A percentile compares a stretch with the other conserved stretches of the same genome.
Conservation (phyloP, 2,329 filamentous ascomycete species). For the Coniella vitis region DNA sequence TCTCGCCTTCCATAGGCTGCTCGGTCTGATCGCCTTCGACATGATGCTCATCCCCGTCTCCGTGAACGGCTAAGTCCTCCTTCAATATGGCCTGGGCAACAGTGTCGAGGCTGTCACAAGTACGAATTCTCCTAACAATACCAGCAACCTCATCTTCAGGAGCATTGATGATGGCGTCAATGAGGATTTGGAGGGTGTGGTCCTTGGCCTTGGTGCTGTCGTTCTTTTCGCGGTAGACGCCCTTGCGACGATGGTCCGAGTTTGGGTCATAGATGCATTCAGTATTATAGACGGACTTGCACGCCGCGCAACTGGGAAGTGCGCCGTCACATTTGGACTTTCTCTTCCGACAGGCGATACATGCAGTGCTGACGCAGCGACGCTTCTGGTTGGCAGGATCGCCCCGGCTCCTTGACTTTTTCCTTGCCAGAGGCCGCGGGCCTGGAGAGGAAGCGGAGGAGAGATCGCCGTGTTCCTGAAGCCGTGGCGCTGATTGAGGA, state of each 20-base stretch:
- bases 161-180: slow-evolving; percentile 88
- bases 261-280: slow-evolving; percentile 93
- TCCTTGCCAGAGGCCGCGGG: slow-evolving; percentile 28
- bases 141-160: slow-evolving; percentile 77
- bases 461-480: neutral
- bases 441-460: neutral
- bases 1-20: slow-evolving; percentile 53
- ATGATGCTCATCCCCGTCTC: slow-evolving; percentile 32
- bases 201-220: slow-evolving; percentile 82
- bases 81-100: slow-evolving; percentile 49
- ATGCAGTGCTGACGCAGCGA: slow-evolving; percentile 77
- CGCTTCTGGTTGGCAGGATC: slow-evolving; percentile 53
- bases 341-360: slow-evolving; percentile 69
- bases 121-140: slow-evolving; percentile 80
- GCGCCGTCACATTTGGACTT: slow-evolving; percentile 92
- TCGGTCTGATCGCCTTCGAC: slow-evolving; percentile 34
- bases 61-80: slow-evolving; percentile 30
- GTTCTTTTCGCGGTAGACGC: slow-evolving; percentile 90
- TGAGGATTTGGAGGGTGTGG: slow-evolving; percentile 83
- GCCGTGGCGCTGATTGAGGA: slow-evolving; percentile 7
- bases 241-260: slow-evolving; percentile 91
- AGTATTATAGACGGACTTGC: slow-evolving; percentile 84
- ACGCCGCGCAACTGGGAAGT: slow-evolving; percentile 88
- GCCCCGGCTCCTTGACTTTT: slow-evolving; percentile 43
- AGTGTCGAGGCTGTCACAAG: slow-evolving; percentile 63